Conservation (phyloP, 495 filamentous ascomycete species). For the Penicillium coprophilum region DNA sequence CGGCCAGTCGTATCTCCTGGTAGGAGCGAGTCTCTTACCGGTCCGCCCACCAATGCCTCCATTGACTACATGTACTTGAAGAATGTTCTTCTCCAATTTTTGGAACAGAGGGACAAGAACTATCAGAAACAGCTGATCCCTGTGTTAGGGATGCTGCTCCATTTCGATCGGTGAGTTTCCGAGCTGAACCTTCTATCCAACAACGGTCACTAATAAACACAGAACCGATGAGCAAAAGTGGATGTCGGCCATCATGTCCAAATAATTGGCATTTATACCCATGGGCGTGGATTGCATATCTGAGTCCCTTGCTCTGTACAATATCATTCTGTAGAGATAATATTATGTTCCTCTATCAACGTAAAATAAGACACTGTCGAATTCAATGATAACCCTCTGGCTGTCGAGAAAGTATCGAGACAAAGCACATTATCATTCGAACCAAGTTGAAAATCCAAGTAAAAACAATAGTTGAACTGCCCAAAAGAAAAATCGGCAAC, state of each 20-base stretch:
- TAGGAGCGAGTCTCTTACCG: conserved; percentile 41
- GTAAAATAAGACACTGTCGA: neutral
- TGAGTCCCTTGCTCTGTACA: conserved; percentile 6
- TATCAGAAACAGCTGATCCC: conserved; percentile 88
- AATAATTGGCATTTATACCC: conserved; percentile 28
- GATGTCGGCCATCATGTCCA: conserved; percentile 72
- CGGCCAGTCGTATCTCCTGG: conserved; percentile 40
- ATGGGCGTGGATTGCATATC: conserved; percentile 2
- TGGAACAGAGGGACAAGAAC: conserved; percentile 92
- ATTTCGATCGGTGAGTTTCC: conserved; percentile 77
- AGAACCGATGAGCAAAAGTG: conserved; percentile 87
- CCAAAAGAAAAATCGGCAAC: conserved; percentile 3
- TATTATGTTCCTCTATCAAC: conserved; percentile 1
- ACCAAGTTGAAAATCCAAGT: too few relatives aligned
- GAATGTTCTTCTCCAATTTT: conserved; percentile 90
- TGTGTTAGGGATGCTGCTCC: conserved; percentile 83
- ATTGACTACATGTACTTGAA: conserved; percentile 89
- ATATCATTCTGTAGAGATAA: conserved; percentile 7
- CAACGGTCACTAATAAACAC: conserved; percentile 13
- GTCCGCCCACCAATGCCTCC: conserved; percentile 22
- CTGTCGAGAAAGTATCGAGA: neutral
- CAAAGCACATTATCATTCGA: neutral
- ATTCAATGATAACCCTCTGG: neutral
- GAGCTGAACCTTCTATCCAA: neutral
- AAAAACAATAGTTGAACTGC: too few relatives aligned